Base-by-base conservation (phyloP, 495 filamentous ascomycete species). In the Podospora conica region DNA sequence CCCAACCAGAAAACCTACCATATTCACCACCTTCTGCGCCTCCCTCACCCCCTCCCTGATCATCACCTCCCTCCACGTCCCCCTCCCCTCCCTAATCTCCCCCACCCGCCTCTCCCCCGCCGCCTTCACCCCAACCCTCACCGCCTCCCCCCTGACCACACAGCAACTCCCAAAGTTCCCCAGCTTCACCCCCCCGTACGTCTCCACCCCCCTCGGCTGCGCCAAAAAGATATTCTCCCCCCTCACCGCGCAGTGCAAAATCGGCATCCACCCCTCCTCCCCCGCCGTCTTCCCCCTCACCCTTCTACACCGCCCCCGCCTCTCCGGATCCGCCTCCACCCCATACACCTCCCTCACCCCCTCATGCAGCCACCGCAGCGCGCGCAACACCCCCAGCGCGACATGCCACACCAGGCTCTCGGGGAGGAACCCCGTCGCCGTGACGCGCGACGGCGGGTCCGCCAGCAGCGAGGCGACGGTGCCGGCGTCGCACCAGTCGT, bases 361-460 rank as follows among this genome's bases (percentile, higher is more conserved):
- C 55, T 81, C 77, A 54, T 82, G 80, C 55, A 82, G 64, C 69
- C 76, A 82, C 60, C 76, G 70, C 53, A 82, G 66, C 27, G 78
- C 79, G 22, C 70, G 68, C 10, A 81, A 57, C 60, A 81, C 24
- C 11, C 74, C 75, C n/a, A 73, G 59, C 23, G 74, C 71, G 9
- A 82, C 78, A 62, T 82, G 79, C 80, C 80, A 82, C 33, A 78
- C 74, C 3, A 82, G 60, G 4, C 73, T 71, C 65, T 82, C 80
- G 7, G 79, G 79, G 12, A 81, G 57, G 58, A 75, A 77, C 0
- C 66, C 69, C 18, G 6, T 53, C 23, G 15, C 11, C 21, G 53
- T 65, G 53, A n/a, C 0, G 12, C 9, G 1, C 12, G 67, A 53
- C 20, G 65, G 55, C 53, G 48, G 9, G 15, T 66, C 12, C 15